Conservation (phyloP, 768 basidiomycete genomes). For the Suillus tomentosus region DNA sequence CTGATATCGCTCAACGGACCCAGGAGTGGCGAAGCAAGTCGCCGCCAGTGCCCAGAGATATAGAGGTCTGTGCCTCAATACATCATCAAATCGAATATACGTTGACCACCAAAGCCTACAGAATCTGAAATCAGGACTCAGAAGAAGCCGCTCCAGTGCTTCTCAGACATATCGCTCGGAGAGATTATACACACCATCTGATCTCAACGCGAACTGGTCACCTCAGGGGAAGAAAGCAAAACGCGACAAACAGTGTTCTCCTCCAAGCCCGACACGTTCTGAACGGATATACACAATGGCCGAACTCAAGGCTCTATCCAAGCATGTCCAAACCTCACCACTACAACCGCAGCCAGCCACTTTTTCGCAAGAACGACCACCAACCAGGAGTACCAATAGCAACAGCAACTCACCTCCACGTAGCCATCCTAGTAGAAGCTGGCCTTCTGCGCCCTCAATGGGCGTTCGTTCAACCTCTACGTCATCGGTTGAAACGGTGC, state of each 20-base stretch:
- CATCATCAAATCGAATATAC: not conserved
- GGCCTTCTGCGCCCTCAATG: constrained; percentile 13
- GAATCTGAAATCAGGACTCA: constrained; percentile 20
- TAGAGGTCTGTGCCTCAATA: constrained; percentile 21
- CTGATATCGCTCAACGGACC: constrained; percentile 18
- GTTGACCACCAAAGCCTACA: not conserved
- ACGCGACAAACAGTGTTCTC: constrained; percentile 21
- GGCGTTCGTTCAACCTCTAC: constrained; percentile 38
- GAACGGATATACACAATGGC: constrained; percentile 38
- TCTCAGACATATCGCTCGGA: constrained; percentile 30
- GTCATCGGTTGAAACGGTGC: constrained; percentile 50
- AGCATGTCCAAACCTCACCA: constrained; percentile 27
- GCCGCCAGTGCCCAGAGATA: constrained; percentile 18
- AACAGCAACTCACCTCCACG: constrained; percentile 27
- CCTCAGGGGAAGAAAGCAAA: constrained; percentile 27
- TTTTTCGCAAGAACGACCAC: constrained; percentile 14
- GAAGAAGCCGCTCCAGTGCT: constrained; percentile 21
- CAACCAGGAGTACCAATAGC: constrained; percentile 18
- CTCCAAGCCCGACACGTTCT: constrained; percentile 33
- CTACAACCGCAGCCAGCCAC: constrained; percentile 16
- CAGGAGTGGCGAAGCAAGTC: constrained; percentile 15
- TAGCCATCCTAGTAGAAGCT: constrained; percentile 18
- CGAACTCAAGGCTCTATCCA: constrained; percentile 34
- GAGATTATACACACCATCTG: constrained; percentile 23
- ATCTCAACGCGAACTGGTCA: constrained; percentile 19